Base-by-base conservation (phyloP, 805 yeast species). In the Saccharomycopsis oosterbeekiorum region DNA sequence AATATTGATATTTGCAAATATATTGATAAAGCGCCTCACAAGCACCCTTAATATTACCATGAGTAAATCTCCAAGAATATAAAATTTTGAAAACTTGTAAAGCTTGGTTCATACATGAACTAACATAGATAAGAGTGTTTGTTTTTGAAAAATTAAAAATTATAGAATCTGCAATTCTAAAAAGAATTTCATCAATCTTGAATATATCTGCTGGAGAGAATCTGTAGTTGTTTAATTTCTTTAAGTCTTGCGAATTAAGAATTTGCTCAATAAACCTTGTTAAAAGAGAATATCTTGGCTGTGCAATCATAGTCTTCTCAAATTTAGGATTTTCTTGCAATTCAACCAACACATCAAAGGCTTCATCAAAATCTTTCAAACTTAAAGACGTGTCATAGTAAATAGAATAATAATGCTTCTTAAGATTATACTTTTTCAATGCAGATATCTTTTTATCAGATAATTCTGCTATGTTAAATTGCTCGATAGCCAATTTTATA, bases 1-100 rank as follows among this genome's bases (percentile, higher is more conserved):
- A 54, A 42, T 58, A 58, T 8, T 57, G 36, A 41, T 51, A 58
- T 37, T 70, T 68, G 41, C 65, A 64, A 51, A 78, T 77, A 63
- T 74, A 77, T 43, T 77, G 71, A 62, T 77, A 76, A 42, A 79
- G 62, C 2, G 80, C 70, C 62, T 78, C 80, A 29, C 73, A 69
- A 1, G 81, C 76, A 21, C 82, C 83, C 60, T 86, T 73, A 60
- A 69, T 76, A 68, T 84, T 80, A 4, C 80, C 83, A 41, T 77
- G 76, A 57, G 74, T 75, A 42, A 79, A 68, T 62, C 84, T 74
- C 76, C 84, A 78, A 0, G 84, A 70, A 65, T 81, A 82, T 55
- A 80, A 71, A 17, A 82, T 74, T 64, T 82, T 75, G 71, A 78
- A 81, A 66, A 78, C 76, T 56, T 76, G 78, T 40, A 80, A 67